phyloP scores from a whole-genome alignment of 225 moss, liverwort and hornwort species.

The Ulota crispa region DNA sequence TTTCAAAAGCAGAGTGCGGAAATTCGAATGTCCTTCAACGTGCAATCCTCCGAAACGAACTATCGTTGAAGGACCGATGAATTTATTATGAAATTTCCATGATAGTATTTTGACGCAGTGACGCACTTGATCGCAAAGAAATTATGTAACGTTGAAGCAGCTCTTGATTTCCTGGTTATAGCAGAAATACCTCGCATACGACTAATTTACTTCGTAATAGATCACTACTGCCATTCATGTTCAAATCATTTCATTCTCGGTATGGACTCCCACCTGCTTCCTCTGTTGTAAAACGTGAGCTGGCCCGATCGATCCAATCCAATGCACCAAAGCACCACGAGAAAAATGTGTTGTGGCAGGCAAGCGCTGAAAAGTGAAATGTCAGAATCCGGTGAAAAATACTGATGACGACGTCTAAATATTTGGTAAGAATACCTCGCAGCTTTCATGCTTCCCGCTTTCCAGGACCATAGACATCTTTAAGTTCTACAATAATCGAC shows the following conservation, averaged over 20 bases:
- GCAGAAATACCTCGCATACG: neutral
- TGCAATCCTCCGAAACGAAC: neutral
- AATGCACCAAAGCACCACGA: neutral
- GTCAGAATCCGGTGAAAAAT: neutral
- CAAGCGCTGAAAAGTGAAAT: neutral
- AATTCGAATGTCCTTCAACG: neutral
- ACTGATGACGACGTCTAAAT: neutral
- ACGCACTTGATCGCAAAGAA: neutral
- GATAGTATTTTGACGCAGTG: neutral
- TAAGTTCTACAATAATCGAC: conserved; percentile 5
- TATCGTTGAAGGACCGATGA: neutral
- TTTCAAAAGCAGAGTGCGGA: neutral
- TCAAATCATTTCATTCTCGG: neutral
- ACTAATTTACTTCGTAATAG: neutral
- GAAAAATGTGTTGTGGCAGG: neutral
- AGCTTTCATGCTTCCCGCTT: conserved; percentile 2
- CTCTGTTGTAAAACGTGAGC: conserved; percentile 2
- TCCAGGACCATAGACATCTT: neutral
- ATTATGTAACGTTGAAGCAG: neutral
- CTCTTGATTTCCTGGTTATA: neutral
- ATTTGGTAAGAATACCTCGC: neutral
- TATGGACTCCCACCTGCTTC: neutral
- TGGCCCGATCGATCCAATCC: neutral
- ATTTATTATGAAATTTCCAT: neutral
- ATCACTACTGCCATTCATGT: neutral